A percentile compares a stretch with the other conserved stretches of the same genome.
Evolutionary conservation across 75 land plant genomes (phyloP).

Genomic region (Cryptomeria japonica): DNA sequence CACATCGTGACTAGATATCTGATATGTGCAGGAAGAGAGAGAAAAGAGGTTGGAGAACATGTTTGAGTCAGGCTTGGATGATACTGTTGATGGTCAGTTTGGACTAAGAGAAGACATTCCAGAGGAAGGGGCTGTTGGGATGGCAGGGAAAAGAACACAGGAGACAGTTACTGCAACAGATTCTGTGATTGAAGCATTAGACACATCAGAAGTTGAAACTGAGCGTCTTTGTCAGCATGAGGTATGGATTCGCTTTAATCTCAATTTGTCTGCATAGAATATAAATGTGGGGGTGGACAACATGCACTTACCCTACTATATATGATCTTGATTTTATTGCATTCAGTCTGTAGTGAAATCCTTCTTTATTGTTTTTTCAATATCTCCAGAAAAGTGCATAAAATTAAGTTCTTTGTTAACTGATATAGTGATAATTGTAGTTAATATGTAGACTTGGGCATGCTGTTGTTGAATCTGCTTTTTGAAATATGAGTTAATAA

Average conservation of each 20-base stretch:
- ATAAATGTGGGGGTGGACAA: not conserved
- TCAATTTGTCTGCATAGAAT: not conserved
- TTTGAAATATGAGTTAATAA: not conserved
- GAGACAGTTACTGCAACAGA: conserved; percentile 89
- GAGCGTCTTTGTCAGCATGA: conserved; percentile 68
- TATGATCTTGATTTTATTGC: not conserved
- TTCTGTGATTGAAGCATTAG: conserved; percentile 85
- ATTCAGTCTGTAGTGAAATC: not conserved
- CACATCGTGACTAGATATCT: conserved; percentile 5
- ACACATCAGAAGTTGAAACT: conserved; percentile 79
- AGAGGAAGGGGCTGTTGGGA: conserved; percentile 83
- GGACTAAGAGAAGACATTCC: conserved; percentile 68
- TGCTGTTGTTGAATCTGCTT: not conserved
- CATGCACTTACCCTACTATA: not conserved
- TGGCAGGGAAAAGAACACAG: conserved; percentile 85
- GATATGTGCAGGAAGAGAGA: conserved; percentile 83
- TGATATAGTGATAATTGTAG: not conserved
- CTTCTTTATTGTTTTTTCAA: not conserved
- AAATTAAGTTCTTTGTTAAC: not conserved
- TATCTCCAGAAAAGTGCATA: not conserved
- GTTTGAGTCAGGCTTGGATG: conserved; percentile 84
- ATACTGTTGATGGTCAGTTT: conserved; percentile 48
- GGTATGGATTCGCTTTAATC: conserved; percentile 27
- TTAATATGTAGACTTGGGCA: not conserved
- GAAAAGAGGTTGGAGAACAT: conserved; percentile 91